Base-by-base conservation (phyloP, 2,329 filamentous ascomycete species). In the Oidium heveae region DNA sequence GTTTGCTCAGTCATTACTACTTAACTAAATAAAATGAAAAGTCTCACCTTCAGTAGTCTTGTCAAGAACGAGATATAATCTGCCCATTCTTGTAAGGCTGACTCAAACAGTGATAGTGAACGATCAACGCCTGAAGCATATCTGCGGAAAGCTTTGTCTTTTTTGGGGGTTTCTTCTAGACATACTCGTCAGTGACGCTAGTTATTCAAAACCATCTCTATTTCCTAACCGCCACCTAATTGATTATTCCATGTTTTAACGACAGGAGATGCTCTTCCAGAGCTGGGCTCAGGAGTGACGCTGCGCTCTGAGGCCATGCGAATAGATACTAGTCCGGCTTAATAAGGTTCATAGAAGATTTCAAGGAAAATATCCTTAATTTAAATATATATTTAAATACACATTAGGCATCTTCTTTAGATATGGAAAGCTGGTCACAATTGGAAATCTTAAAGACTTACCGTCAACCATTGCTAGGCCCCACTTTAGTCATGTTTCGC, bases 61-160 rank as follows among this genome's bases (percentile, higher is more conserved):
- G 85, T 93, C 55, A 98, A 71, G 66, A 96, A 98, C 18, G 89
- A 94, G 63, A 98, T 98, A 66, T 98, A 98, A 70, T 98, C 91
- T 52, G 93, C 91, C 91, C 91, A 98, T 78, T 98, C 91, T 69
- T 96, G 87, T 61, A 95, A 74, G 33, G 86, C 80, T 16, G 86
- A 88, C 66, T 98, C 91, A 70, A 95, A 98, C 36, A 94, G 74
- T 49, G 84, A 77, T 58, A 98, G 74, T 36, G 87, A 84, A 66
- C 87, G 79, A 64, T 96, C 89, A 60, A 98, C 81, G 56, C 80
- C 84, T 52, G 82, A 78, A 47, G 87, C 86, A 77, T 96, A 98
- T 67, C 88, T 84, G 60, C 88, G 86, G 66, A 86, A 89, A 54
- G 74, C 68, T 66, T 82, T 82, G 67, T 82, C 79, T 66, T 77